phyloP scores from a whole-genome alignment of 306 rosid species.

The Lathyrus oleraceus region DNA sequence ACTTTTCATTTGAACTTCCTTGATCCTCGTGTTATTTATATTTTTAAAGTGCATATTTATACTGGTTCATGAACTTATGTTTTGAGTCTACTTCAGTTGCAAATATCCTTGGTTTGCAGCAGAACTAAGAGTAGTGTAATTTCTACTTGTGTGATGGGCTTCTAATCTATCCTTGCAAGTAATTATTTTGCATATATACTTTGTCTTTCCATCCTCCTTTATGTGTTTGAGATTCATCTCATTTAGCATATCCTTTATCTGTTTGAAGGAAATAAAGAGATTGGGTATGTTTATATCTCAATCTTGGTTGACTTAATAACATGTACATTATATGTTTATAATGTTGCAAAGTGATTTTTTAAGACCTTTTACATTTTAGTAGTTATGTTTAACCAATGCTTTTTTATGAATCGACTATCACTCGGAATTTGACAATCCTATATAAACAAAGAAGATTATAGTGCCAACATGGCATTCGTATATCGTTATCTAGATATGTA shows the following conservation, averaged over 20 bases:
- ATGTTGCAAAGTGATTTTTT: conserved; percentile 23
- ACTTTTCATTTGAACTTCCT: conserved; percentile 14
- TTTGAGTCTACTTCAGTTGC: conserved; percentile 10
- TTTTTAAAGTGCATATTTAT: conserved; percentile 37
- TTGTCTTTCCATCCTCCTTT: no score
- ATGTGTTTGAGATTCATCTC: no score
- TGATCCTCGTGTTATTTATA: conserved; percentile 4
- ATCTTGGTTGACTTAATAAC: no score
- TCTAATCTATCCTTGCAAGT: conserved; percentile 94
- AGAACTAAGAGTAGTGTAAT: conserved; percentile 95
- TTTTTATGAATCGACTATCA: neutral
- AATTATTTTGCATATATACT: conserved; percentile 67
- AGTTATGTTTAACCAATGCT: conserved; percentile 1
- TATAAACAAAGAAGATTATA: neutral
- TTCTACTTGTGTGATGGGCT: conserved; percentile 96
- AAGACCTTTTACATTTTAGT: no score
- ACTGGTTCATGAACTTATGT: neutral
- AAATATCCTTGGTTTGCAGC: conserved; percentile 93
- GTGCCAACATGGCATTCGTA: neutral
- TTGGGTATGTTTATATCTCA: no score
- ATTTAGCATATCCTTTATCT: neutral
- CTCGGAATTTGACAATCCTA: neutral
- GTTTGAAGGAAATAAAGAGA: no score
- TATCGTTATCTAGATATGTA: neutral
- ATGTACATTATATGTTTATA: neutral